These are phyloP conservation scores for Kuraishia hungarica DNA, from an alignment of 805 yeast species.

Conservation along the genomic window DNA sequence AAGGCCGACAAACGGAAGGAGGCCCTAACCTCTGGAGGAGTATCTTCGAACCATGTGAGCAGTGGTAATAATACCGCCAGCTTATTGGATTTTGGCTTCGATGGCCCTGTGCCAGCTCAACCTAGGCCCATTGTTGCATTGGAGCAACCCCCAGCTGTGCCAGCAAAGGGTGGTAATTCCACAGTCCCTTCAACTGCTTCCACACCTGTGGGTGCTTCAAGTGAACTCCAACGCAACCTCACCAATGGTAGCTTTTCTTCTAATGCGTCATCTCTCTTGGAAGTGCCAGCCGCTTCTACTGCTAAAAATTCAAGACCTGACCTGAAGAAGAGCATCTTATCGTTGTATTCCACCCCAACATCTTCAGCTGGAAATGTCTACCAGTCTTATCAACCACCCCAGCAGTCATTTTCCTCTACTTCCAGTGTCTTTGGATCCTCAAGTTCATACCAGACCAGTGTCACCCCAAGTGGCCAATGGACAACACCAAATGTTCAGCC, in stretches of 20 bases:
- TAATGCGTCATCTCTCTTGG: not conserved
- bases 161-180: not conserved
- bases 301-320: conserved; percentile 52
- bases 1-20: not conserved
- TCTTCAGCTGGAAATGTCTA: conserved; percentile 9
- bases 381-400: conserved; percentile 11
- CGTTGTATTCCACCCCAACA: conserved; percentile 69
- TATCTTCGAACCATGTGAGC: not conserved
- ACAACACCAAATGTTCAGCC: conserved; percentile 4
- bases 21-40: not conserved
- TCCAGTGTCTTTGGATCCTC: not conserved
- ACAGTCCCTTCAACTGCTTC: not conserved
- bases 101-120: conserved; percentile 11
- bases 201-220: not conserved
- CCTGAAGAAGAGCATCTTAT: conserved; percentile 83
- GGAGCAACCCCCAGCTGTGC: conserved; percentile 2
- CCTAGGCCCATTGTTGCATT: not conserved
- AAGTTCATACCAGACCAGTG: not conserved
- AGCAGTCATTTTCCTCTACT: not conserved
- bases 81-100: conserved; percentile 22
- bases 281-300: conserved; percentile 7
- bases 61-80: conserved; percentile 4
- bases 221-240: not conserved
- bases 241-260: not conserved
- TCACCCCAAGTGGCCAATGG: not conserved